phyloP scores from a whole-genome alignment of 257 asterid species.

The Fraxinus cuspidata region DNA sequence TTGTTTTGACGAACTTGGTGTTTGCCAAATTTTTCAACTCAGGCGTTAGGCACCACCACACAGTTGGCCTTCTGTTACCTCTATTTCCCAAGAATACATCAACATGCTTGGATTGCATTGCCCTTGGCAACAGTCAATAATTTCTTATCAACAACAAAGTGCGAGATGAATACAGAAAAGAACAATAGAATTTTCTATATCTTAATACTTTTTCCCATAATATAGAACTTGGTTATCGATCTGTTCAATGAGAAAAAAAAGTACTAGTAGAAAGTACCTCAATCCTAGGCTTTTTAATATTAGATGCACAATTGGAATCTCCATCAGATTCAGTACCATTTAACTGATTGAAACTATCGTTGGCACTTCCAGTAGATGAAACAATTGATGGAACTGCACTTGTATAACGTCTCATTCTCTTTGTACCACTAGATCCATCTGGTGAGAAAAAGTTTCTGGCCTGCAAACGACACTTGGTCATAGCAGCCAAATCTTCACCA shows the following conservation, averaged over 20 bases:
- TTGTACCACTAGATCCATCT: conserved; percentile 80
- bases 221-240: not conserved
- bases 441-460: conserved; percentile 79
- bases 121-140: not conserved
- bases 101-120: not conserved
- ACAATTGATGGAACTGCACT: conserved; percentile 76
- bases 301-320: conserved; percentile 88
- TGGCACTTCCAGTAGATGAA: conserved; percentile 73
- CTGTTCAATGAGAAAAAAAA: conserved; percentile 23
- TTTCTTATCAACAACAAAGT: not conserved
- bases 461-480: conserved; percentile 90
- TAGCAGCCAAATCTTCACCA: conserved; percentile 96
- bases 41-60: not conserved
- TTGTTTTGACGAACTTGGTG: not conserved
- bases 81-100: not conserved
- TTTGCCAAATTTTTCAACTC: not conserved
- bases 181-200: not conserved
- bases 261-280: conserved; percentile 52
- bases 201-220: conserved; percentile 3
- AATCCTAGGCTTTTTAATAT: conserved; percentile 53
- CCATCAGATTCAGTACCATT: conserved; percentile 76
- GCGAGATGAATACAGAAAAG: not conserved
- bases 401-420: conserved; percentile 86
- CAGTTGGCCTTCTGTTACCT: not conserved
- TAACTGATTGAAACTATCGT: conserved; percentile 60